These are phyloP conservation scores for Boletus sp. DNA, from an alignment of 1,284 basidiomycete species.

Conservation along the genomic window DNA sequence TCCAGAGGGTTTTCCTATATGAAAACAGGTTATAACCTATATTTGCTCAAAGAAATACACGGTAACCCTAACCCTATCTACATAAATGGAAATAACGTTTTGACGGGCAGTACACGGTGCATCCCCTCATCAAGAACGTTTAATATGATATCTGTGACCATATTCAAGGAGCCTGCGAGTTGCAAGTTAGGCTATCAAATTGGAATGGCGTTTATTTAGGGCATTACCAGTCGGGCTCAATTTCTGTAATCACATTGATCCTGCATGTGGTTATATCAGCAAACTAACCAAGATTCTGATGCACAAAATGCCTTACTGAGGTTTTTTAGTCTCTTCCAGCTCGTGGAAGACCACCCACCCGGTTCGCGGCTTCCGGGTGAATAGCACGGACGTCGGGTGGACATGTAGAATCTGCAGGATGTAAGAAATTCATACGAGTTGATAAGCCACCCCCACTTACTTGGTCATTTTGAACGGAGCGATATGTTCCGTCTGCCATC, in stretches of 20 bases:
- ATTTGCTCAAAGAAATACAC: too few relatives aligned
- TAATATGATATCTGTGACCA: conserved; percentile 45
- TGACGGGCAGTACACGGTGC: neutral
- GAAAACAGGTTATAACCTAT: too few relatives aligned
- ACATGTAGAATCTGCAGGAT: conserved; percentile 72
- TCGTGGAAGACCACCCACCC: conserved; percentile 97
- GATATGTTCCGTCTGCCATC: conserved; percentile 86
- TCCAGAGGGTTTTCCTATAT: too few relatives aligned
- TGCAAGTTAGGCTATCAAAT: conserved; percentile 2
- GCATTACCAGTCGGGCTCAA: conserved; percentile 56
- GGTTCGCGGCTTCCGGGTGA: conserved; percentile 84
- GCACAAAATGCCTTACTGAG: conserved; percentile 51
- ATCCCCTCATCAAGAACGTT: conserved; percentile 9
- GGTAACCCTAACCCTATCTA: too few relatives aligned
- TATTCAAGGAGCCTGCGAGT: conserved; percentile 44
- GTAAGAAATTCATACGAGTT: neutral
- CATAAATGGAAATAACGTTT: too few relatives aligned
- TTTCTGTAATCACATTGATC: conserved; percentile 54
- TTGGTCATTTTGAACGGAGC: conserved; percentile 76
- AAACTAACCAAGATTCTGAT: neutral
- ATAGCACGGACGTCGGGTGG: conserved; percentile 92
- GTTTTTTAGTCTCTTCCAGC: conserved; percentile 93
- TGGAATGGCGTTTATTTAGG: neutral
- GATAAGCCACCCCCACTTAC: conserved; percentile 41
- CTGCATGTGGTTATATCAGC: conserved; percentile 28